Conservation (phyloP, 768 basidiomycete species). For the Podaxis pistillaris region DNA sequence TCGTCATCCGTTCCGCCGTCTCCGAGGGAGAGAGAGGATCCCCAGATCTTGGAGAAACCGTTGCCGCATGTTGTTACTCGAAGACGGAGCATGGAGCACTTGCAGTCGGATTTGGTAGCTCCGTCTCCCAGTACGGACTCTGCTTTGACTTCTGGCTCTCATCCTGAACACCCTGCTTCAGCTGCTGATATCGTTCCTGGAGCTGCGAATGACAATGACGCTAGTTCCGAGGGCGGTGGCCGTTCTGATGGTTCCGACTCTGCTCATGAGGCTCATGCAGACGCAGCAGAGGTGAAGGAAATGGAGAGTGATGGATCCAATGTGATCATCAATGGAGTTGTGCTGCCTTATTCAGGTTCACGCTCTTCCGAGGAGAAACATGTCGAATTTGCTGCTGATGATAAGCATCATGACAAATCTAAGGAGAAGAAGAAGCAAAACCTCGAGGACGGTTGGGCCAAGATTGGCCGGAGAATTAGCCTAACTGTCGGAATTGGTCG, state of each 20-base stretch:
- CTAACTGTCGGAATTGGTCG: slow-evolving; percentile 48
- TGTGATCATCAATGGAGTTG: slow-evolving; percentile 2
- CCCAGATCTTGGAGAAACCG: slow-evolving; percentile 13
- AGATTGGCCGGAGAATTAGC: slow-evolving; percentile 62
- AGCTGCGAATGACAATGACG: neutral
- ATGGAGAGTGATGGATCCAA: slow-evolving; percentile 13
- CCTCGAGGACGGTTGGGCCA: slow-evolving; percentile 44
- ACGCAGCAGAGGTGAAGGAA: neutral
- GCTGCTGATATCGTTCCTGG: neutral
- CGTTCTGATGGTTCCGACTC: neutral
- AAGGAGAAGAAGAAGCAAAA: slow-evolving; percentile 6
- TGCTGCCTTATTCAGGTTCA: neutral
- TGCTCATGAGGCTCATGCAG: neutral
- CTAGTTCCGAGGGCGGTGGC: neutral
- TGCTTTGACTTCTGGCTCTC: neutral
- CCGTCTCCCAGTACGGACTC: neutral
- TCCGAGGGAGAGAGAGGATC: slow-evolving; percentile 17
- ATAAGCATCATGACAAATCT: neutral
- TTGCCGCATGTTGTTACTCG: slow-evolving; percentile 5
- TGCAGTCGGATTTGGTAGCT: neutral
- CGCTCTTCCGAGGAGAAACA: slow-evolving; percentile 8
- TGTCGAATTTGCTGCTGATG: neutral
- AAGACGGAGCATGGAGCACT: slow-evolving; percentile 19
- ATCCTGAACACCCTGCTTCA: neutral
- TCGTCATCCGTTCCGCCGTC: slow-evolving; percentile 18